A percentile compares a stretch with the other conserved stretches of the same genome.
These are phyloP conservation scores for Lyophyllum decastes DNA, from an alignment of 768 basidiomycete genomes.

Conservation along the genomic window DNA sequence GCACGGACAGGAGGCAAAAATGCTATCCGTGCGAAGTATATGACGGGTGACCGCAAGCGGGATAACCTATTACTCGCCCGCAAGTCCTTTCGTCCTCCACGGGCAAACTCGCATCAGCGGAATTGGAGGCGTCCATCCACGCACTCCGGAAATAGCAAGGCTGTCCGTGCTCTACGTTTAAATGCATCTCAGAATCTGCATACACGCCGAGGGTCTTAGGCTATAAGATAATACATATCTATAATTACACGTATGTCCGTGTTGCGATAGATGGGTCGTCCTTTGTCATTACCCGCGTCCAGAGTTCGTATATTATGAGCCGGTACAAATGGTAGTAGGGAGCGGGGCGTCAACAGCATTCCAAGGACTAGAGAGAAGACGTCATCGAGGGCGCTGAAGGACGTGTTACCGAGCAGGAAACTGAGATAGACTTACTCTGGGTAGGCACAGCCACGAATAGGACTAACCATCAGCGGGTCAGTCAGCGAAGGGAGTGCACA, in stretches of 20 bases:
- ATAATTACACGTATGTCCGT: not conserved
- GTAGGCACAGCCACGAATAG: slow-evolving; percentile 65
- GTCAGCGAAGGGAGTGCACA: slow-evolving; percentile 3
- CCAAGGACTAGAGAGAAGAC: slow-evolving; percentile 48
- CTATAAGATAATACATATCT: not conserved
- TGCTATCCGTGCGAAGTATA: not conserved
- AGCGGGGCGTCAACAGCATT: slow-evolving; percentile 51
- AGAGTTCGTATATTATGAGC: slow-evolving; percentile 11
- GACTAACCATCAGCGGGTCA: slow-evolving; percentile 25
- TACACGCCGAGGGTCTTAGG: not conserved
- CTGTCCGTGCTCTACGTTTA: too few species aligned
- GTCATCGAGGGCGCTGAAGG: not conserved
- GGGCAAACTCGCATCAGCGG: too few species aligned
- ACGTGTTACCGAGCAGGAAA: slow-evolving; percentile 1
- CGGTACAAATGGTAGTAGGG: slow-evolving; percentile 46
- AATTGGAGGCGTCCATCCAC: not conserved
- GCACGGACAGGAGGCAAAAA: not conserved
- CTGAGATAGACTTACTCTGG: slow-evolving; percentile 42
- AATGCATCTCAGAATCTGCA: not conserved
- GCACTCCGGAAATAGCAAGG: too few species aligned
- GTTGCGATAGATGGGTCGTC: not conserved
- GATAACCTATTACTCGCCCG: not conserved
- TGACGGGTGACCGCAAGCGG: not conserved
- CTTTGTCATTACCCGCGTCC: not conserved
- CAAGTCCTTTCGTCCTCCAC: too few species aligned